Evolutionary conservation across 208 protist species (phyloP), one percentile per base, ranked within the genome.

Genomic region (Polymyxa betae): DNA sequence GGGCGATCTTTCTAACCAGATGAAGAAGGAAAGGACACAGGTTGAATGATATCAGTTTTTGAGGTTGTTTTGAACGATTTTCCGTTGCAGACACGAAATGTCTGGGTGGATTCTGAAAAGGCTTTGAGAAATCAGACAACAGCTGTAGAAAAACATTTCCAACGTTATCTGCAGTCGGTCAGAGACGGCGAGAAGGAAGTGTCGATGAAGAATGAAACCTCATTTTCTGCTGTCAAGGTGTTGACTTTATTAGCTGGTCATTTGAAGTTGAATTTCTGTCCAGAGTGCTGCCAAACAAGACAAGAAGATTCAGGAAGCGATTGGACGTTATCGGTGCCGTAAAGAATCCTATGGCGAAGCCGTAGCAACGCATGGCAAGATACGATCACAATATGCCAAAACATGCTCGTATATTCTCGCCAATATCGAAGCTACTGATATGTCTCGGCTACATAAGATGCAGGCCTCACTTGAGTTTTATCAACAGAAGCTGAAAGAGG

Each of bases 401-500:
- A 82, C 72, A 20, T 82, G 72, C 72, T 45, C 35, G 12, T 82
- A 82, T 43, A 82, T 82, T 40, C n/a, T 82, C 10, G 72, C 40
- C 72, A 82, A 82, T n/a, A n/a, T 82, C n/a, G 72, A 82, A 43
- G 72, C 72, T 45, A 82, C 72, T 12, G 72, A 82, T 40, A 40
- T 43, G n/a, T 82, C 72, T 35, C 72, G 72, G 5, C n/a, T 82
- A n/a, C 72, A 82, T 43, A 82, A 82, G n/a, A 82, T 82, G 72
- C 5, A 82, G n/a, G n/a, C 72, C 5, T 82, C 72, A 43, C n/a
- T 82, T 20, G 40, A 43, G 16, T 5, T 43, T 38, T 82, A 38
- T n/a, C n/a, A 82, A 5, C 5, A 43, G 72, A n/a, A 5, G 16
- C 5, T 82, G 72, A 35, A 43, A 5, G n/a, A 35, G 12, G 40